Evolutionary conservation across 768 basidiomycete species (phyloP), one percentile per base, ranked within the genome.

Genomic region (Tulasnella calospora): DNA sequence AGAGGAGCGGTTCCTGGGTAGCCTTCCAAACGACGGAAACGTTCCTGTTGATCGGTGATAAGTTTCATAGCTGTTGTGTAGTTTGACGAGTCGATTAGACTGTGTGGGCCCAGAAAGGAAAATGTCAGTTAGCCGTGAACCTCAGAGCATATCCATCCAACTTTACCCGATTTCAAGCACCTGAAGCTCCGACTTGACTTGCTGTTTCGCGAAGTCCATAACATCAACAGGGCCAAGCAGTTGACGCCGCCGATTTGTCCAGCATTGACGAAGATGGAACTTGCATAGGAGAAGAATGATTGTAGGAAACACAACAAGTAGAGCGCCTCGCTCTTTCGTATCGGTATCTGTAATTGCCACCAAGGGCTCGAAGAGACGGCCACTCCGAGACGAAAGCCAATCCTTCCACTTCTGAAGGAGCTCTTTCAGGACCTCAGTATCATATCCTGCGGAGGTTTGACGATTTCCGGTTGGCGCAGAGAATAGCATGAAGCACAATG

Each of bases 211-310:
- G 36, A 47, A 44, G 72, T 74, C 30, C 71, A 38, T 0, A 30
- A 69, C 78, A 21, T 79, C 57, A n/a, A 35, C n/a, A 21, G 41
- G 27, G n/a, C 74, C 74, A 57, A 57, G 85, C 79, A 67, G 79
- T 35, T 80, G 80, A 79, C 82, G 83, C n/a, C 84, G 80, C 8
- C 82, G 81, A 78, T 86, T 86, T 23, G 70, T 81, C 85, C 85
- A 86, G 41, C 81, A 84, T 70, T 86, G 85, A 7, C 83, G 81
- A n/a, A 84, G 44, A 76, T 86, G 86, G 76, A 86, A 86, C 57
- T 82, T 82, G 81, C 86, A 86, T 13, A 86, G 79, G 0, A 86
- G 80, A 23, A 86, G 83, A 27, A 79, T 74, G 40, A 85, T 83
- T 35, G n/a, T 12, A 51, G 74, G 74, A 36, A 75, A 75, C 7